Percentiles rank a stretch among this genome's conserved stretches.
Conservation (phyloP, 176 grass and related monocot genomes). For the Phoenix roebelenii region DNA sequence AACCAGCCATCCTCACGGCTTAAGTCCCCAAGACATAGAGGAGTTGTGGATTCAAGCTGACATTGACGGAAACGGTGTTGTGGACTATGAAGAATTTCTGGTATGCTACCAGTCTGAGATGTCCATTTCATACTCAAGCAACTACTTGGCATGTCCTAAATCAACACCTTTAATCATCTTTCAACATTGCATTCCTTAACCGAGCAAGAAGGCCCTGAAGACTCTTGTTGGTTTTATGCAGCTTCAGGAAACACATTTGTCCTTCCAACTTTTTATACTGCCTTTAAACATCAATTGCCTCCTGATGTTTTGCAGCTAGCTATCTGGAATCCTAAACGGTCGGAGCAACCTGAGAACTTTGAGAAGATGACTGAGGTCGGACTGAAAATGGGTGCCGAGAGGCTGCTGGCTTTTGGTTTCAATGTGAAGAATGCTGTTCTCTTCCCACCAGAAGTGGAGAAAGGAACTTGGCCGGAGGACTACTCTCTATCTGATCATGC, state of each 20-base stretch:
- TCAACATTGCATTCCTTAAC: no score
- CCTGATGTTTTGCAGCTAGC: slow-evolving; percentile 27
- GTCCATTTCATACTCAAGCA: no score
- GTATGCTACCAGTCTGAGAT: slow-evolving; percentile 12
- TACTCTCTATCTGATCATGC: slow-evolving; percentile 92
- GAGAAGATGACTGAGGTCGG: slow-evolving; percentile 16
- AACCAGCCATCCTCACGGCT: slow-evolving; percentile 42
- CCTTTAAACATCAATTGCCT: slow-evolving; percentile 7
- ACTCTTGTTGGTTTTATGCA: no score
- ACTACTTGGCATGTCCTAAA: no score
- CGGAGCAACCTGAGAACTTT: slow-evolving; percentile 24
- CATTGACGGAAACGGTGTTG: slow-evolving; percentile 42
- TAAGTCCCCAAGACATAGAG: slow-evolving; percentile 58
- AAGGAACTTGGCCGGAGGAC: slow-evolving; percentile 78
- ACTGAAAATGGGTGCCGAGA: slow-evolving; percentile 5
- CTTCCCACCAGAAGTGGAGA: slow-evolving; percentile 79
- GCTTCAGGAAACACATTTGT: background rate
- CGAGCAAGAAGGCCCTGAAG: no score
- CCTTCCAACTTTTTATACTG: no score
- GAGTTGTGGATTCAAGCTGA: slow-evolving; percentile 62
- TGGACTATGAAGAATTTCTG: slow-evolving; percentile 74
- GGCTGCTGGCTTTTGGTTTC: slow-evolving; percentile 47
- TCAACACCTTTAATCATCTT: no score
- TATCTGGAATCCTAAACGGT: slow-evolving; percentile 51
- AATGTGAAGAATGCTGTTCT: slow-evolving; percentile 79